phyloP scores from a whole-genome alignment of 31 red algal species.

The Odonthalia washingtoniensis region DNA sequence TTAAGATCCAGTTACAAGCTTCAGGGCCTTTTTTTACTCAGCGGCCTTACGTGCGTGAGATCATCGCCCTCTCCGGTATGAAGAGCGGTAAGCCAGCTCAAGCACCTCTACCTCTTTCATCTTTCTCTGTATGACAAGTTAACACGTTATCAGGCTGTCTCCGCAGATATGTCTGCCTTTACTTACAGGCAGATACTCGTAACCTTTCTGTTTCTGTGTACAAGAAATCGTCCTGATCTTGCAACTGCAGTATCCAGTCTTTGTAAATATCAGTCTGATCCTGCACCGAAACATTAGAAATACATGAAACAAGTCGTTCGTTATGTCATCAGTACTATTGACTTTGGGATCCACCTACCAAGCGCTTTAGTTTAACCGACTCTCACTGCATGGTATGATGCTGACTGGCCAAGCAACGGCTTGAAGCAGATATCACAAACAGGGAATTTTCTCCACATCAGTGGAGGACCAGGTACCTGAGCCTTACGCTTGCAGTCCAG shows the following conservation, averaged over 20 bases:
- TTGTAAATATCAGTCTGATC: conserved; percentile 28
- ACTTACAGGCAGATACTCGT: conserved; percentile 20
- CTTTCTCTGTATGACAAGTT: conserved; percentile 25
- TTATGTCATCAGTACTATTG: conserved; percentile 20
- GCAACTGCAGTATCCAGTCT: conserved; percentile 43
- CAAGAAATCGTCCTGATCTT: conserved; percentile 47
- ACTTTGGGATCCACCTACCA: conserved; percentile 8
- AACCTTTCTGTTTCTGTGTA: conserved; percentile 34
- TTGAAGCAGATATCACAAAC: conserved; percentile 5
- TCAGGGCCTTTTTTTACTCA: no score
- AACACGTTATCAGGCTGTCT: background rate
- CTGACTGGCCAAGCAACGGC: conserved; percentile 19
- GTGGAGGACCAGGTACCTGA: conserved; percentile 7
- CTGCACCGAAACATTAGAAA: conserved; percentile 25
- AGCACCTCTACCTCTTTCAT: conserved; percentile 16
- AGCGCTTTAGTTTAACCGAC: background rate
- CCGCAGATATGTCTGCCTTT: conserved; percentile 4
- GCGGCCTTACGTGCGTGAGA: no score
- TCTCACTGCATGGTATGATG: background rate
- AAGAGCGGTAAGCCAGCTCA: background rate
- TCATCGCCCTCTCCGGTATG: conserved; percentile 5
- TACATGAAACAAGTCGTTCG: conserved; percentile 10
- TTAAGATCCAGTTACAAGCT: no score
- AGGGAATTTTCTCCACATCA: conserved; percentile 21
- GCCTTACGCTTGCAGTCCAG: conserved; percentile 14